Base-by-base conservation (phyloP, 140 eudicot species). In the Cichorium intybus region DNA sequence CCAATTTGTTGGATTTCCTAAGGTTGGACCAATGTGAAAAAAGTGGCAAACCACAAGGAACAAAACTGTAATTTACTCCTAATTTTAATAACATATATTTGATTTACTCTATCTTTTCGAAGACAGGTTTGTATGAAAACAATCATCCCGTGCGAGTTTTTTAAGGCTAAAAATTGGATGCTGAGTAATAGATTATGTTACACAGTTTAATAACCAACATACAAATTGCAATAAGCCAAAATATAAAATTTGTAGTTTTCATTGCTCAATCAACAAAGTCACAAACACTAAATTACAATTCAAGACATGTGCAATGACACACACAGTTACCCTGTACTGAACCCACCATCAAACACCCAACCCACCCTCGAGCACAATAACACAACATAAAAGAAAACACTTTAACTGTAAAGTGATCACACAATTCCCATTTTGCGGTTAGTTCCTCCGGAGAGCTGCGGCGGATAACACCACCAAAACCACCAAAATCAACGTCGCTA, bases 391-490 rank as follows among this genome's bases (percentile, higher is more conserved):
- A 39, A 35, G 3, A 27, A 28, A 7, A 58, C 31, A 17, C 35
- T 31, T 35, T 34, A 33, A 12, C 8, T 29, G 16, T 53, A 54
- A 65, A 41, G 21, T 62, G 41, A 53, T 24, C 20, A 35, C 68
- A 31, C 63, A 55, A 56, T n/a, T 64, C 41, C 23, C 15, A 53
- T n/a, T 56, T 28, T 12, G 49, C 37, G 2, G 10, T 71, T 66
- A 81, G 64, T 57, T 61, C 58, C 79, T 76, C 12, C 77, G 71
- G 1, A 87, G 82, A 60, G 87, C 82, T 11, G 75, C 79, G 6
- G 91, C 91, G 8, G 91, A 87, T 14, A 87, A 69, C 41, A 81
- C 66, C 31, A 81, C 78, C 69, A 84, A 64, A 29, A 62, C 76
- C 46, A 79, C 59, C 51, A 87, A 62, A 33, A 87, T 56, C 39